phyloP scores from a whole-genome alignment of 2,329 filamentous ascomycete species.

The Aspergillus sp. region DNA sequence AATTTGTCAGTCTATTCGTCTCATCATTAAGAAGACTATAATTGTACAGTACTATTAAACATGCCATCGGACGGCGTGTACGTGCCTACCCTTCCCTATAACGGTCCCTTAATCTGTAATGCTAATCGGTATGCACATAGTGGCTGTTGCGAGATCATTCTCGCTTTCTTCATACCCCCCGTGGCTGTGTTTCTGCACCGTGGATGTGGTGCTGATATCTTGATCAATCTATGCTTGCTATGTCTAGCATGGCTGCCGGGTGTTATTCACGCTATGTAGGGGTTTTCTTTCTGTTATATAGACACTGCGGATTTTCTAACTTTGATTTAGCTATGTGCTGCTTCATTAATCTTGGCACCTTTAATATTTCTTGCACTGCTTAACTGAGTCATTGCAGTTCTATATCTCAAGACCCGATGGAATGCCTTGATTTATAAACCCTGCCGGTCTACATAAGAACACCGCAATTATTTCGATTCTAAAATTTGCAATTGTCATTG shows the following conservation, averaged over 20 bases:
- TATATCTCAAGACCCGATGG: too few relatives aligned
- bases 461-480: too few relatives aligned
- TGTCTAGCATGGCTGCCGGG: background rate
- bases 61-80: background rate
- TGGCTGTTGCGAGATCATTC: background rate
- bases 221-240: background rate
- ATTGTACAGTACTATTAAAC: background rate
- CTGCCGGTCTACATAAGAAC: too few relatives aligned
- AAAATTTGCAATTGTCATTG: too few relatives aligned
- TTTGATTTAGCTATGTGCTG: background rate
- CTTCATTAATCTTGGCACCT: background rate
- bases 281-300: background rate
- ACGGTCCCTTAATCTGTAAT: background rate
- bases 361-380: too few relatives aligned
- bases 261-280: background rate
- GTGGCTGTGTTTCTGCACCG: background rate
- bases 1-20: too few relatives aligned
- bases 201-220: background rate
- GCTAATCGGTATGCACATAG: background rate
- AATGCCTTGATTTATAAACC: too few relatives aligned
- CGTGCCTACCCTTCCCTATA: background rate
- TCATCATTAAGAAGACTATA: too few relatives aligned
- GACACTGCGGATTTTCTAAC: background rate
- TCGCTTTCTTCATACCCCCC: background rate
- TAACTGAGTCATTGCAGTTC: too few relatives aligned